A percentile compares a stretch with the other conserved stretches of the same genome.
Conservation (phyloP, 129 eudicot species). For the Tagetes patula region DNA sequence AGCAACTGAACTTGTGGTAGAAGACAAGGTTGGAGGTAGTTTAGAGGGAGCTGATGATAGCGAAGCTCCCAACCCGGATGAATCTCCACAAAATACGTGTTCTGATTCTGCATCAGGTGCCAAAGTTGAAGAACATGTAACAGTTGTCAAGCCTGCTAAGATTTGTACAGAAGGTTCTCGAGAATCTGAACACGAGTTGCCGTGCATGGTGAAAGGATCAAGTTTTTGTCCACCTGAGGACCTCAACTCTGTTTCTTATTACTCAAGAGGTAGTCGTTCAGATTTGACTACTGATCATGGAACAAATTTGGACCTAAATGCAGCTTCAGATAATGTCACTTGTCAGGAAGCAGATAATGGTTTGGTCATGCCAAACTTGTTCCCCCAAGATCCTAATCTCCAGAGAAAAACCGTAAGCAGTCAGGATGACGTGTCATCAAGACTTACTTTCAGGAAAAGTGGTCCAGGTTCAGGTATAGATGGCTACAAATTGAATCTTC, state of each 20-base stretch:
- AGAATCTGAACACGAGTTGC: conserved; percentile 26
- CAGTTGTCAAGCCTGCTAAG: conserved; percentile 24
- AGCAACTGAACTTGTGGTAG: conserved; percentile 17
- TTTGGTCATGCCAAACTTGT: conserved; percentile 29
- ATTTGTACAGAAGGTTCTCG: conserved; percentile 14
- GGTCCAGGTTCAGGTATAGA: conserved; percentile 33
- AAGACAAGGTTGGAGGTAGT: conserved; percentile 22
- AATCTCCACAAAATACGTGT: conserved; percentile 23
- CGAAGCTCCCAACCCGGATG: conserved; percentile 25
- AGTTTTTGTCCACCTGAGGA: conserved; percentile 16
- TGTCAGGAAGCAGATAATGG: conserved; percentile 21
- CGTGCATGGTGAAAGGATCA: conserved; percentile 15
- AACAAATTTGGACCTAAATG: conserved; percentile 24
- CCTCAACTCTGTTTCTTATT: conserved; percentile 22
- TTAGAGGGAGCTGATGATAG: conserved; percentile 28
- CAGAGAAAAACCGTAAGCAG: conserved; percentile 27
- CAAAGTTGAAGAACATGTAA: conserved; percentile 32
- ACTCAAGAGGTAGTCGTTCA: conserved; percentile 17
- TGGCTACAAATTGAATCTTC: conserved; percentile 38
- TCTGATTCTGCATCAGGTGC: conserved; percentile 31
- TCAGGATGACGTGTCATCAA: conserved; percentile 34
- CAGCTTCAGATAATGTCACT: conserved; percentile 30
- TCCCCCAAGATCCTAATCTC: conserved; percentile 28
- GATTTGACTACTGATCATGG: conserved; percentile 25
- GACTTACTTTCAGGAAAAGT: conserved; percentile 32